phyloP scores from a whole-genome alignment of 257 asterid genomes.

The Vinca minor region DNA sequence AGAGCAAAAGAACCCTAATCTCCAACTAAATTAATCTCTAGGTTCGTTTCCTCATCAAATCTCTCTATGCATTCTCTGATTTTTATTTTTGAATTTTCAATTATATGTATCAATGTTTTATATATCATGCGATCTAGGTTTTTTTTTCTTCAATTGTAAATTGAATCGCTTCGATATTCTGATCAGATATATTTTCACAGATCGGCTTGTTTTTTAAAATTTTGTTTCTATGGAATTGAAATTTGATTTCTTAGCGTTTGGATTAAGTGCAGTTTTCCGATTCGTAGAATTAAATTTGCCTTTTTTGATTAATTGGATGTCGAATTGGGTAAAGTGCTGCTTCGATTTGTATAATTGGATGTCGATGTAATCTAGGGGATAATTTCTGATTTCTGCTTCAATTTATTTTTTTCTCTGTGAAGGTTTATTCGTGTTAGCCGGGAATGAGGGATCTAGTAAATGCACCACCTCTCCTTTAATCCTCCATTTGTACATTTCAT shows the following conservation, averaged over 20 bases:
- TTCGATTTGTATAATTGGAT: neutral
- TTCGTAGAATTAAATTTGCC: neutral
- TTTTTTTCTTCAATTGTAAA: neutral
- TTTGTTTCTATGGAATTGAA: neutral
- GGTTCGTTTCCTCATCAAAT: neutral
- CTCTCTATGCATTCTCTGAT: neutral
- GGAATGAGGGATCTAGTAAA: neutral
- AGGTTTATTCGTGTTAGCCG: neutral
- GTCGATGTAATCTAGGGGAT: neutral
- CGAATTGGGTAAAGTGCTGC: too few relatives aligned
- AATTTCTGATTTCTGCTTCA: neutral
- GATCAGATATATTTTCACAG: neutral
- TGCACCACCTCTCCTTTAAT: neutral
- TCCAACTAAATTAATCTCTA: neutral
- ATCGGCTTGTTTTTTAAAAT: constrained; percentile 1
- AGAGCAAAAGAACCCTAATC: neutral
- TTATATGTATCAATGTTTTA: too few relatives aligned
- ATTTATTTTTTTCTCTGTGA: neutral
- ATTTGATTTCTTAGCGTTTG: neutral
- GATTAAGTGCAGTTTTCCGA: neutral
- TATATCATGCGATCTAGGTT: neutral
- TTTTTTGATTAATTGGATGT: neutral
- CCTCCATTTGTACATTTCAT: neutral
- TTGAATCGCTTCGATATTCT: neutral
- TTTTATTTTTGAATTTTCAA: neutral